Percentiles rank a stretch among this genome's conserved stretches.
These are phyloP conservation scores for Fusarium sp. DNA, from an alignment of 2,329 filamentous ascomycete species.

Conservation along the genomic window DNA sequence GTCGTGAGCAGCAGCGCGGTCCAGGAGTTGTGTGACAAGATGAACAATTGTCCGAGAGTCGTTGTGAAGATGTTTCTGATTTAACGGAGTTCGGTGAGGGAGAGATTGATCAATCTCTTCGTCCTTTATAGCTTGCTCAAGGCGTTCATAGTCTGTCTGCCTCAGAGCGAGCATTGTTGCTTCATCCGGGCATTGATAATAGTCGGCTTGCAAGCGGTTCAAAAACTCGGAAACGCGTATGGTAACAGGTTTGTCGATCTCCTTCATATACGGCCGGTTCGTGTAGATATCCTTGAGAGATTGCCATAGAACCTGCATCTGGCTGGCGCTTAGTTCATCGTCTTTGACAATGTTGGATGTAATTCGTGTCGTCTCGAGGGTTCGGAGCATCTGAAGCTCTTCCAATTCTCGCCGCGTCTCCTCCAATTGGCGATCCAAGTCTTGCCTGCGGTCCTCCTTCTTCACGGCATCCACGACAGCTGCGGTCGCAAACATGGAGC, in stretches of 20 bases:
- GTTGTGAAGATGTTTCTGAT: slow-evolving; percentile 42
- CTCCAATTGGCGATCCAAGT: slow-evolving; percentile 72
- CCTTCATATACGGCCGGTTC: slow-evolving; percentile 52
- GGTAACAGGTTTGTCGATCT: slow-evolving; percentile 48
- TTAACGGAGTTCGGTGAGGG: slow-evolving; percentile 39
- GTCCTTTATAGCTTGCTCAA: slow-evolving; percentile 46
- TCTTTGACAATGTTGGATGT: slow-evolving; percentile 15
- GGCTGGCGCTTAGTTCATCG: slow-evolving; percentile 36
- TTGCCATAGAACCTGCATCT: slow-evolving; percentile 50
- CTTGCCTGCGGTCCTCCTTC: slow-evolving; percentile 68
- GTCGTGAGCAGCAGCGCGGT: slow-evolving; percentile 42
- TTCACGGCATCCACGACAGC: slow-evolving; percentile 70
- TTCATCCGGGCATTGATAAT: slow-evolving; percentile 45
- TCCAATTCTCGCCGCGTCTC: slow-evolving; percentile 63
- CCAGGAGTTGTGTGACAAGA: slow-evolving; percentile 48
- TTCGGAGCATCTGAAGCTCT: slow-evolving; percentile 51
- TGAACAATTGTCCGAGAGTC: slow-evolving; percentile 43
- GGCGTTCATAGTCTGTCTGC: slow-evolving; percentile 45
- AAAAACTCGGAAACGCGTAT: slow-evolving; percentile 45
- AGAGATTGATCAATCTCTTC: slow-evolving; percentile 45
- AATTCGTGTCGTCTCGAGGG: slow-evolving; percentile 34
- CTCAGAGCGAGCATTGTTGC: slow-evolving; percentile 35
- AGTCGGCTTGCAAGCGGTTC: slow-evolving; percentile 42
- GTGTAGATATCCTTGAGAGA: slow-evolving; percentile 47
- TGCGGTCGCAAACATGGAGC: slow-evolving; percentile 74